A percentile compares a stretch with the other conserved stretches of the same genome.
phyloP scores from a whole-genome alignment of 1,284 basidiomycete genomes.

The Malassezia obtusa region DNA sequence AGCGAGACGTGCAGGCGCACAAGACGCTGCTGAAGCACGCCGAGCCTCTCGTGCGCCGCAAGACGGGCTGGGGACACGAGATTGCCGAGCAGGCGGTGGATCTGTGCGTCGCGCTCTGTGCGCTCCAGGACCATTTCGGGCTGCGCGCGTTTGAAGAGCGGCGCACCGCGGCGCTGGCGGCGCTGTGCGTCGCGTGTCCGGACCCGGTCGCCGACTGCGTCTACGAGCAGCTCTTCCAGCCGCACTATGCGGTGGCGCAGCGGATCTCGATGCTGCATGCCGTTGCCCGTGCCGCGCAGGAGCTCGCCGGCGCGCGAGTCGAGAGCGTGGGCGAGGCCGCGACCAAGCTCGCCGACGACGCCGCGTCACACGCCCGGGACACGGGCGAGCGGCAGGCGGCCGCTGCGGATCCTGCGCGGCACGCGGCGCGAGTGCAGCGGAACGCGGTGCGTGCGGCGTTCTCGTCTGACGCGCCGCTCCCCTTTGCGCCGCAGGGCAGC shows the following conservation, averaged over 20 bases:
- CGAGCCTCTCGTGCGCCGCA: constrained; percentile 26
- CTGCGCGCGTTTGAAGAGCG: constrained; percentile 68
- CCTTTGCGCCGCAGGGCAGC: constrained; percentile 4
- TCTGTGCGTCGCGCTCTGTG: constrained; percentile 63
- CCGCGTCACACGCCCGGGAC: constrained; percentile 1
- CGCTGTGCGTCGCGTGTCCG: constrained; percentile 70
- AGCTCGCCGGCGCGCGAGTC: constrained; percentile 58
- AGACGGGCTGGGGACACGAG: constrained; percentile 25
- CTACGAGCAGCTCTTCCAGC: constrained; percentile 85
- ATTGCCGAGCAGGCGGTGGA: constrained; percentile 69
- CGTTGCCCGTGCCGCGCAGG: constrained; percentile 71
- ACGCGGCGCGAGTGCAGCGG: neutral
- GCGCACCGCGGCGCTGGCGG: constrained; percentile 65
- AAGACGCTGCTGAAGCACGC: constrained; percentile 23
- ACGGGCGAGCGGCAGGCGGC: constrained; percentile 21
- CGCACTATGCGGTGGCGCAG: constrained; percentile 77
- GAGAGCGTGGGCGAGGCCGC: neutral
- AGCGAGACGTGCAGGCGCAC: constrained; percentile 18
- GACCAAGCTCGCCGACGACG: constrained; percentile 2
- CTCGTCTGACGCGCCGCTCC: neutral
- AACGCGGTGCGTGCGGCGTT: neutral
- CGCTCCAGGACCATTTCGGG: constrained; percentile 72
- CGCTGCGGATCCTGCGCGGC: neutral
- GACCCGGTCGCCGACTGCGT: constrained; percentile 58
- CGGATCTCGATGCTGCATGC: constrained; percentile 74